These are phyloP conservation scores for Phialophora expanda DNA, from an alignment of 2,329 filamentous ascomycete species.

Conservation along the genomic window DNA sequence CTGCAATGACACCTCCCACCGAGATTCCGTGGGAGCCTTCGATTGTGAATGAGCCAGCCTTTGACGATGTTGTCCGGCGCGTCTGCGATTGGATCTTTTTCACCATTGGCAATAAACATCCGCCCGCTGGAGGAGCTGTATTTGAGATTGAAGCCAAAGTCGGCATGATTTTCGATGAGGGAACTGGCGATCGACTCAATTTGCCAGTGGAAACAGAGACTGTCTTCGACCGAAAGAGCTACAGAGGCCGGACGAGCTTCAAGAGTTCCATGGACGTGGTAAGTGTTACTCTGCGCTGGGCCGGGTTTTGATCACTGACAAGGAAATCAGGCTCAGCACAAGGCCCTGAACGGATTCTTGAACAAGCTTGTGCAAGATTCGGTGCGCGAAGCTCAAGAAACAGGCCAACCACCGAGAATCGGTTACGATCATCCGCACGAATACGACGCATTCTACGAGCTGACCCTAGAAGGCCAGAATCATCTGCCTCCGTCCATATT, in stretches of 20 bases:
- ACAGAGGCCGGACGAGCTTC: slow-evolving; percentile 65
- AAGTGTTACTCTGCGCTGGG: slow-evolving; percentile 44
- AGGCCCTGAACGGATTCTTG: slow-evolving; percentile 79
- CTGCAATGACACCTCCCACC: slow-evolving; percentile 37
- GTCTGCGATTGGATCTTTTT: slow-evolving; percentile 83
- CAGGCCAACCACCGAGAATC: slow-evolving; percentile 68
- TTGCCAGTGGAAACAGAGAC: slow-evolving; percentile 73
- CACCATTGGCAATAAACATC: slow-evolving; percentile 61
- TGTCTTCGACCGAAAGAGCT: slow-evolving; percentile 65
- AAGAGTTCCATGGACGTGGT: slow-evolving; percentile 90
- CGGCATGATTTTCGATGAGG: slow-evolving; percentile 74
- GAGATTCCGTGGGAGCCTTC: slow-evolving; percentile 57
- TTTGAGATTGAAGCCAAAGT: slow-evolving; percentile 96
- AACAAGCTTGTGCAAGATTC: slow-evolving; percentile 68
- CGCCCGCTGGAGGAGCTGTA: slow-evolving; percentile 65
- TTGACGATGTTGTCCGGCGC: slow-evolving; percentile 73
- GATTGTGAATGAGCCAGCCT: slow-evolving; percentile 71
- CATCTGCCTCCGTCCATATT: slow-evolving; percentile 69
- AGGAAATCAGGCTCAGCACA: slow-evolving; percentile 71
- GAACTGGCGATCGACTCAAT: slow-evolving; percentile 68
- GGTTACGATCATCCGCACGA: slow-evolving; percentile 83
- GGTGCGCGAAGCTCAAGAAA: slow-evolving; percentile 53
- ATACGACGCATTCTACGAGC: slow-evolving; percentile 80
- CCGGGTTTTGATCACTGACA: slow-evolving; percentile 31
- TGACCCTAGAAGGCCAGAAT: slow-evolving; percentile 64